Conservation (phyloP, 169 alveolate genomes). For the Neospora caninum region DNA sequence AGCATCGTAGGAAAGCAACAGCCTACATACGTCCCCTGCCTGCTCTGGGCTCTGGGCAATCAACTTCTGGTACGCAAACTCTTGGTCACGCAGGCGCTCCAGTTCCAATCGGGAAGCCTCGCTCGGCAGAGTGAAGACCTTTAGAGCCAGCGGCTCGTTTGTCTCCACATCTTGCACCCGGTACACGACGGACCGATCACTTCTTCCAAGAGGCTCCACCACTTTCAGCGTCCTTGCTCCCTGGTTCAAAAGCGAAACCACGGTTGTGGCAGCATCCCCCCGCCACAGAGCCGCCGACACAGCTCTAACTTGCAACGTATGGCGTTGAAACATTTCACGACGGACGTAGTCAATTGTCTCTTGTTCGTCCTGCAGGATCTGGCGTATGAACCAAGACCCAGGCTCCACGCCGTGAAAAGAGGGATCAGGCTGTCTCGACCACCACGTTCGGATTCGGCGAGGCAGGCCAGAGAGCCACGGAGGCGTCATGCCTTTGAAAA, state of each 20-base stretch:
- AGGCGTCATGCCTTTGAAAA: not conserved
- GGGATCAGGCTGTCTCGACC: not conserved
- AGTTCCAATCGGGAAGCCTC: not conserved
- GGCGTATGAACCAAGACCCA: not conserved
- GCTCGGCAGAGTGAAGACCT: not conserved
- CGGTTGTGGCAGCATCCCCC: not conserved
- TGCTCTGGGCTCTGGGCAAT: not conserved
- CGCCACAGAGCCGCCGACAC: not conserved
- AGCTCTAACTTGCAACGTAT: not conserved
- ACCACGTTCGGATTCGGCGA: not conserved
- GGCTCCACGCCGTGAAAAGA: not conserved
- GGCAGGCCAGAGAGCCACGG: not conserved
- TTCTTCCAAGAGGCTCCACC: not conserved
- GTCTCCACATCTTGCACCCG: not conserved
- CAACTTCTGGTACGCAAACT: not conserved
- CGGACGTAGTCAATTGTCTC: not conserved
- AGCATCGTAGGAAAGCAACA: not conserved
- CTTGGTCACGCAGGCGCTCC: not conserved
- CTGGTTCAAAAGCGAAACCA: not conserved
- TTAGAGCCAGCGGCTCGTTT: not conserved
- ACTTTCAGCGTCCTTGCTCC: not conserved
- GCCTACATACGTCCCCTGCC: not conserved
- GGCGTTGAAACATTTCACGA: not conserved
- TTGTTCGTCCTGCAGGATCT: not conserved
- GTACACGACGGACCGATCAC: not conserved